Conservation (phyloP, 2,329 filamentous ascomycete species). For the Colletotrichum cuscutae region DNA sequence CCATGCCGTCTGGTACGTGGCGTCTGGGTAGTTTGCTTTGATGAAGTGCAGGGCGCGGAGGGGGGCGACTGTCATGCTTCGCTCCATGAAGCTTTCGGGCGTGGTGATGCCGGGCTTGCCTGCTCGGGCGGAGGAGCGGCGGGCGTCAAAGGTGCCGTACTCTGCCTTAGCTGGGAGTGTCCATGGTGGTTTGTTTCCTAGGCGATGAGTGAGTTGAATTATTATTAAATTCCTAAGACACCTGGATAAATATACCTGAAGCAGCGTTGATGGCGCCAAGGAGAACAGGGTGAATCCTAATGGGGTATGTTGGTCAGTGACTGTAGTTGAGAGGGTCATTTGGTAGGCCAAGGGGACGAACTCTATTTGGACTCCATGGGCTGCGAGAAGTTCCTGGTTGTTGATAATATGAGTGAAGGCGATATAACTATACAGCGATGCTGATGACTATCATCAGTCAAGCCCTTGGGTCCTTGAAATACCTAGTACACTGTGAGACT, state of each 20-base stretch:
- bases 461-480: not conserved
- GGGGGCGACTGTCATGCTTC: conserved; percentile 60
- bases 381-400: conserved; percentile 63
- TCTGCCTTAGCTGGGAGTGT: conserved; percentile 72
- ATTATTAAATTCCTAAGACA: not conserved
- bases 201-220: not conserved
- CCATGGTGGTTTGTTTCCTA: conserved; percentile 82
- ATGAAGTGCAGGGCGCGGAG: conserved; percentile 75
- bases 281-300: conserved; percentile 77
- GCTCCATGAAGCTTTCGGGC: conserved; percentile 56
- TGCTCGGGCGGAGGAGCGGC: conserved; percentile 50
- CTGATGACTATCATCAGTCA: conserved; percentile 49
- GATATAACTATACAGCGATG: conserved; percentile 71
- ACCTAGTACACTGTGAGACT: conserved; percentile 34
- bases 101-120: conserved; percentile 48
- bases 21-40: conserved; percentile 63
- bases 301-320: not conserved
- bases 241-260: conserved; percentile 54
- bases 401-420: conserved; percentile 66
- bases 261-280: conserved; percentile 73
- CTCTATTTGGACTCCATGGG: conserved; percentile 73
- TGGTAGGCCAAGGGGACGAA: conserved; percentile 49
- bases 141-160: conserved; percentile 59
- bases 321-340: not conserved
- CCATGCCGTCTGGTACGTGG: conserved; percentile 64